Percentiles rank a stretch among this genome's conserved stretches.
Conservation (phyloP, 2,329 filamentous ascomycete genomes). For the Coniella vitis region DNA sequence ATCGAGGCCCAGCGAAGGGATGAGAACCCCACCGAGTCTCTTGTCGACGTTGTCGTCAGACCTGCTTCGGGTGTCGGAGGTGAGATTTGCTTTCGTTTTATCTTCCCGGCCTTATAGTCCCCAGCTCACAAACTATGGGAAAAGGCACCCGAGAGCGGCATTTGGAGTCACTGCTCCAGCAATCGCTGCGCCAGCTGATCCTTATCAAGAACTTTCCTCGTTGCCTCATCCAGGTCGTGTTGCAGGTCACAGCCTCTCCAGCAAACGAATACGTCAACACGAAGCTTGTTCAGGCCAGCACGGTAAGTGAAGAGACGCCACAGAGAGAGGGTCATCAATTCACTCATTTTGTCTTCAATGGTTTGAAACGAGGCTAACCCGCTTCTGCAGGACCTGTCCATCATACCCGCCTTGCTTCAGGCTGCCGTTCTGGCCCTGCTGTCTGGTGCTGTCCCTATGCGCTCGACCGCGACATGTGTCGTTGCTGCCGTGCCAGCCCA, state of each 20-base stretch:
- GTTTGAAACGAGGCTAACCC: slow-evolving; percentile 18
- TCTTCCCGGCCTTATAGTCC: no score
- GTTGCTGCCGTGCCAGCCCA: slow-evolving; percentile 45
- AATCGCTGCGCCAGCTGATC: slow-evolving; percentile 66
- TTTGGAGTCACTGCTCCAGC: slow-evolving; percentile 69
- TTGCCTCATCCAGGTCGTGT: slow-evolving; percentile 69
- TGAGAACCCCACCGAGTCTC: slow-evolving; percentile 85
- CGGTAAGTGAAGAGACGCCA: slow-evolving; percentile 39
- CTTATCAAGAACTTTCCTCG: slow-evolving; percentile 70
- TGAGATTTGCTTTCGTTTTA: slow-evolving; percentile 29
- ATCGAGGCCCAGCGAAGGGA: slow-evolving; percentile 85
- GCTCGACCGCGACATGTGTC: slow-evolving; percentile 59
- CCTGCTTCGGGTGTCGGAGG: slow-evolving; percentile 80
- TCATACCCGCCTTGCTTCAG: slow-evolving; percentile 78
- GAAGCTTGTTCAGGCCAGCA: slow-evolving; percentile 52
- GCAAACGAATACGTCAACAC: slow-evolving; percentile 58
- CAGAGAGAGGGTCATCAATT: neutral
- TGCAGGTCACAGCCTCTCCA: slow-evolving; percentile 68
- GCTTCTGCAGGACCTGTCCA: slow-evolving; percentile 57
- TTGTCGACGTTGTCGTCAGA: slow-evolving; percentile 82
- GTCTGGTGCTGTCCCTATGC: slow-evolving; percentile 75
- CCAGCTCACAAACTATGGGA: no score
- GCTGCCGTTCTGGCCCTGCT: slow-evolving; percentile 71
- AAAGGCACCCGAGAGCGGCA: slow-evolving; percentile 69
- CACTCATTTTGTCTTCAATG: neutral